Evolutionary conservation across 306 rosid species (phyloP).

Genomic region (Fagus crenata): DNA sequence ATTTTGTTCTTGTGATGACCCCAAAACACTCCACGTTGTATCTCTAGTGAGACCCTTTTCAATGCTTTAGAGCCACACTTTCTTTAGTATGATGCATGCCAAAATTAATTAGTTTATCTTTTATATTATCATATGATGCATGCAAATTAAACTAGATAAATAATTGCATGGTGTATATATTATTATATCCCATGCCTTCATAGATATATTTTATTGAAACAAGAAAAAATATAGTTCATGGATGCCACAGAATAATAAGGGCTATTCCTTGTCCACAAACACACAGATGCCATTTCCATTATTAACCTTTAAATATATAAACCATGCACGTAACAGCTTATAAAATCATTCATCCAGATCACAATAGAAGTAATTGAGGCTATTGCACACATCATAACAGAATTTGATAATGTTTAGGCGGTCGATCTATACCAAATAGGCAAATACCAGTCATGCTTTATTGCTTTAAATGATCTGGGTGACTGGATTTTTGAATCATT

Average conservation of each 20-base stretch:
- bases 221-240: not conserved
- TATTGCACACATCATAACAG: not conserved
- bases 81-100: too few species aligned
- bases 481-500: not conserved
- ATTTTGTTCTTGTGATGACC: not conserved
- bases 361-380: not conserved
- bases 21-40: not conserved
- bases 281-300: not conserved
- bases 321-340: too few species aligned
- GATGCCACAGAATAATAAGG: slow-evolving; percentile 1
- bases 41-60: not conserved
- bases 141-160: not conserved
- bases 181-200: not conserved
- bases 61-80: too few species aligned
- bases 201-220: not conserved
- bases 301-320: not conserved
- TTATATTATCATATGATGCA: not conserved
- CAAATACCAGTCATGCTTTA: not conserved
- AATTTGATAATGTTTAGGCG: slow-evolving; percentile 1
- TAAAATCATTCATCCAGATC: not conserved
- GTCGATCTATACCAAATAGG: not conserved
- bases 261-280: slow-evolving; percentile 19
- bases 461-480: not conserved
- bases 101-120: too few species aligned
- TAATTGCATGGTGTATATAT: not conserved